Base-by-base conservation (phyloP, 257 asterid genomes). In the Haberlea rhodopensis region DNA sequence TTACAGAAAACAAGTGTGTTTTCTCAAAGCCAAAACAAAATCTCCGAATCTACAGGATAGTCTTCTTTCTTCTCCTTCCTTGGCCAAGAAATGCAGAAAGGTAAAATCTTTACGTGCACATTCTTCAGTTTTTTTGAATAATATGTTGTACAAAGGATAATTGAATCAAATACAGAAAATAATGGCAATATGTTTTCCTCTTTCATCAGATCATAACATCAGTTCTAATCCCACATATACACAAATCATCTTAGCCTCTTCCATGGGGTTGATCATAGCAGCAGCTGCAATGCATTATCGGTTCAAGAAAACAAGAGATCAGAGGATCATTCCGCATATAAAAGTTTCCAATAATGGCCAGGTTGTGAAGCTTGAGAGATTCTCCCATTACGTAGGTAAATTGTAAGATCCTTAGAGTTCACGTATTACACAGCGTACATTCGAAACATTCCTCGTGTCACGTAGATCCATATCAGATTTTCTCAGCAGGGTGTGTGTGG, bases 371-470 rank as follows among this genome's bases (percentile, higher is more conserved):
- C 71, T 87, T 8, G 99, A 92, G 59, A 84, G 73, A 57, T 89
- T 89, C 80, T 79, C 97, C 27, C 95, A 92, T 62, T 89, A 92
- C 63, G 96, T 92, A 81, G 98, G 99, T 94, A 87, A 84, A 43
- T 62, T 21, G 15, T 32, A 6, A 19, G 60, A 65, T 75, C 73
- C 56, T 58, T 16, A 40, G 46, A 27, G 23, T 18, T 5, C 29
- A 19, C 57, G 26, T 69, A 37, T 37, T n/a, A 37, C 46, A 11
- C 8, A 4, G 45, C 34, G 40, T 27, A 5, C 5, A 1, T 29
- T 60, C 25, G 6, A 28, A 5, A 16, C 37, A 15, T 49, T n/a
- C 15, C 6, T 62, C 2, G 6, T 49, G 15, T 2, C 51, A 5
- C 25, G 11, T 24, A 56, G 65, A 57, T 65, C 68, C 51, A 26